phyloP scores from a whole-genome alignment of 163 green algal species.

The Scenedesmus sp. region DNA sequence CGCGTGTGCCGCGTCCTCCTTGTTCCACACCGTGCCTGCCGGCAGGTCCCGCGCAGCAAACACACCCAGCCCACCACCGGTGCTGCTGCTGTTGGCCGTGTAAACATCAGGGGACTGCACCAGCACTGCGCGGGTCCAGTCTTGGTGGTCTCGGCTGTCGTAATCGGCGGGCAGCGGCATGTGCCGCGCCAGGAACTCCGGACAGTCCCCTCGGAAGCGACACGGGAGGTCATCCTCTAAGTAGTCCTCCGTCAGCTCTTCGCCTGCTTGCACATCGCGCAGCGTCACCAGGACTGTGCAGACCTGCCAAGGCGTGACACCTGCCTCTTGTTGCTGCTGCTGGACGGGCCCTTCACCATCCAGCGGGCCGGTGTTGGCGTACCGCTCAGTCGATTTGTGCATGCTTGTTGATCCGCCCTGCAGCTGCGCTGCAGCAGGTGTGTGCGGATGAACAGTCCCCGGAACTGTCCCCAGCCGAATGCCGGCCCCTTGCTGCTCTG shows the following conservation, averaged over 20 bases:
- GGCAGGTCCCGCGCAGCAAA: constrained; percentile 20
- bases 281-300: not conserved
- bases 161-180: no score
- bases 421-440: not conserved
- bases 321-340: not conserved
- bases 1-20: not conserved
- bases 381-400: not conserved
- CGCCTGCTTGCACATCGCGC: not conserved
- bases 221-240: not conserved
- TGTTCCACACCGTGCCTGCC: constrained; percentile 7
- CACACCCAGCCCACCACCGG: not conserved
- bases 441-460: not conserved
- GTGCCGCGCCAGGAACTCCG: not conserved
- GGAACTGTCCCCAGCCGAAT: not conserved
- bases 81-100: not conserved
- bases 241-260: not conserved
- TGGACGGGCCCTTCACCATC: not conserved
- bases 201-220: not conserved
- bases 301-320: not conserved
- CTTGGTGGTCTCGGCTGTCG: not conserved
- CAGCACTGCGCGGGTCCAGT: not conserved
- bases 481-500: not conserved
- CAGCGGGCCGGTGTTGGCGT: not conserved
- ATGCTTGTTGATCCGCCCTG: not conserved
- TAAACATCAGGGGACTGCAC: not conserved